Base-by-base conservation (phyloP, 192 early-diverging fungal genomes). In the Umbelopsis sp. region DNA sequence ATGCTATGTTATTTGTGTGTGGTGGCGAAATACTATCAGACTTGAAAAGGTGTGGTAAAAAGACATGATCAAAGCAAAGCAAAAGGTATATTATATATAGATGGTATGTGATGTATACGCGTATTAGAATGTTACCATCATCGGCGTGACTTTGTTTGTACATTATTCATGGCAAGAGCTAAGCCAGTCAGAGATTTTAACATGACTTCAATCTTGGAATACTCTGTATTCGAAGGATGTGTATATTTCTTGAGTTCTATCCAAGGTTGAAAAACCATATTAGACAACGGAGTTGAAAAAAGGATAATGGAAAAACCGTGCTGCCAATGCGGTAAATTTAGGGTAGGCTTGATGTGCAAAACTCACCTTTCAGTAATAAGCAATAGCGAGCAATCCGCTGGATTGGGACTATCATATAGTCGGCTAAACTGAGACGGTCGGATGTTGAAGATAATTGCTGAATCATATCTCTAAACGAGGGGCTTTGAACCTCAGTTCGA, bases 321-420 rank as follows among this genome's bases (percentile, higher is more conserved):
- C 2, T 1, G 38, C 38, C 8, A 41, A 3, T 38, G 3, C 36
- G 36, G 36, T 38, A 5, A 38, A 8, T 8, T n/a, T n/a, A n/a
- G n/a, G n/a, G n/a, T n/a, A n/a, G n/a, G n/a, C n/a, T n/a, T n/a
- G n/a, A n/a, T n/a, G n/a, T n/a, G n/a, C 36, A 38, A 38, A 38
- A 41, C 36, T 29, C 66, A 73, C 81, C 85, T 76, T 82, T 86
- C 29, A 93, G 74, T 41, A 93, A 76, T 49, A 93, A 73, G 36
- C 85, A 86, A 81, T 93, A 93, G 20, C 90, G 85, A 3, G 90
- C 88, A 31, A 93, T 88, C 29, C 91, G 85, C 76, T 93, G 91
- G 29, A 93, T 91, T 3, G 91, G 91, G 78, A 91, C 83, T 51
- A 93, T 91, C 76, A 93, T 80, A 66, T 91, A 79, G 71, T 91